Evolutionary conservation across 768 basidiomycete genomes (phyloP), one percentile per base, ranked within the genome.

Genomic region (Tricholoma matsutake): DNA sequence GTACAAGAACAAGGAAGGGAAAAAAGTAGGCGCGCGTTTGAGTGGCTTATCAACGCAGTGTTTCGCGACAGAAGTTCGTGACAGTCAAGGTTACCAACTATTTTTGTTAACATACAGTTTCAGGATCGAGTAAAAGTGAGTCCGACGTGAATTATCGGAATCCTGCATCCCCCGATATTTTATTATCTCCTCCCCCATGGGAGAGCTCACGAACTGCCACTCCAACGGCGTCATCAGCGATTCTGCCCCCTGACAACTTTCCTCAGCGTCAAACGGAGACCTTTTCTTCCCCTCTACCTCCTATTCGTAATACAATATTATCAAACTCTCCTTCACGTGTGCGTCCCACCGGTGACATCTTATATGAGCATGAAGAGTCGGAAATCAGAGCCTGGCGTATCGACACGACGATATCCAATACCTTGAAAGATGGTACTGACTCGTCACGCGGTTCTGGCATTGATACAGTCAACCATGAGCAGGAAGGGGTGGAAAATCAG

Each of bases 11-110:
- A 74, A 10, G 88, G 89, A 11, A 87, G 84, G 69, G 78, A 79
- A 43, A 92, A 89, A 76, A 89, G 95, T 77, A 84, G 86, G 57
- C 81, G 81, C 52, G 83, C 83, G 0, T 92, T 95, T 69, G 83
- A 85, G 41, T 94, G 84, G 78, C 70, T 94, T n/a, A 71, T 94
- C 61, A 84, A 82, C 68, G 83, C 86, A 4, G 83, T 91, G 22
- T 73, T 84, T 56, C 81, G 84, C 45, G 77, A 81, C 58, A 74
- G 78, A 71, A 74, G 81, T 82, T 63, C 65, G 78, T 47, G 25
- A 32, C 31, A 16, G 9, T 55, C 47, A 57, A 8, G 20, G 29
- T 55, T 32, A 34, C 28, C 35, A 54, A 18, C 11, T 51, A 28
- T 7, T 29, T 25, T n/a, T 49, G 16, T n/a, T 58, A 18, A 45